Conservation (phyloP, 1,284 basidiomycete species). For the Cryptococcus neoformans region DNA sequence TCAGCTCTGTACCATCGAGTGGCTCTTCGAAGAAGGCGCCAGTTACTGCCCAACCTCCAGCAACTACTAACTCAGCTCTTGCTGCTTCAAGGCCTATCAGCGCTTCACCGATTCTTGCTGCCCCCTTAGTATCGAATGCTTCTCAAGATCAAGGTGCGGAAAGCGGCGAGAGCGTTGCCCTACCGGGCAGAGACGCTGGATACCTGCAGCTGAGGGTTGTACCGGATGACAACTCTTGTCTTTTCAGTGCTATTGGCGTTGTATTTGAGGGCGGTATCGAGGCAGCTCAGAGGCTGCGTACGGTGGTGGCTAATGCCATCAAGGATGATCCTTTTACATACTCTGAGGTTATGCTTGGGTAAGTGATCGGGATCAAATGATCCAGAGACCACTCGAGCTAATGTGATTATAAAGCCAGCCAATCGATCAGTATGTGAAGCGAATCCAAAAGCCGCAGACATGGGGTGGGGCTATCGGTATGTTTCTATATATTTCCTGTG, state of each 20-base stretch:
- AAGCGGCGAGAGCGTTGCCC: conserved; percentile 23
- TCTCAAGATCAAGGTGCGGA: conserved; percentile 7
- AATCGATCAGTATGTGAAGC: conserved; percentile 69
- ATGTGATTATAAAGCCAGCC: conserved; percentile 56
- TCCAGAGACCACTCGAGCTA: not conserved
- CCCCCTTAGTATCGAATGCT: not conserved
- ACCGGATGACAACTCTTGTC: conserved; percentile 89
- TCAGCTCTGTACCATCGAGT: conserved; percentile 53
- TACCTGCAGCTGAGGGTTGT: conserved; percentile 60
- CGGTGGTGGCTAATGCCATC: conserved; percentile 82
- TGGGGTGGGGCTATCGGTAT: conserved; percentile 87
- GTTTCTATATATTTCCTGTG: conserved; percentile 1
- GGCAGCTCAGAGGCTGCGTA: conserved; percentile 49
- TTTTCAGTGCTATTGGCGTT: conserved; percentile 80
- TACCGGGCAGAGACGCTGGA: conserved; percentile 52
- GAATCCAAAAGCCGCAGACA: conserved; percentile 70
- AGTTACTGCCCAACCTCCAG: conserved; percentile 11
- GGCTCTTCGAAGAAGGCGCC: conserved; percentile 7
- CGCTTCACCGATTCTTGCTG: not conserved
- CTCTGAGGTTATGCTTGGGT: conserved; percentile 81
- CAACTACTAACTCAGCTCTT: conserved; percentile 10
- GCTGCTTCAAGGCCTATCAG: conserved; percentile 24
- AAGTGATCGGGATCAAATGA: conserved; percentile 24
- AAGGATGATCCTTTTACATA: conserved; percentile 66
- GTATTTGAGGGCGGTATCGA: conserved; percentile 75